Percentiles rank a stretch among this genome's conserved stretches.
phyloP scores from a whole-genome alignment of 2,329 filamentous ascomycete genomes.

The Botryosphaeria agaves region DNA sequence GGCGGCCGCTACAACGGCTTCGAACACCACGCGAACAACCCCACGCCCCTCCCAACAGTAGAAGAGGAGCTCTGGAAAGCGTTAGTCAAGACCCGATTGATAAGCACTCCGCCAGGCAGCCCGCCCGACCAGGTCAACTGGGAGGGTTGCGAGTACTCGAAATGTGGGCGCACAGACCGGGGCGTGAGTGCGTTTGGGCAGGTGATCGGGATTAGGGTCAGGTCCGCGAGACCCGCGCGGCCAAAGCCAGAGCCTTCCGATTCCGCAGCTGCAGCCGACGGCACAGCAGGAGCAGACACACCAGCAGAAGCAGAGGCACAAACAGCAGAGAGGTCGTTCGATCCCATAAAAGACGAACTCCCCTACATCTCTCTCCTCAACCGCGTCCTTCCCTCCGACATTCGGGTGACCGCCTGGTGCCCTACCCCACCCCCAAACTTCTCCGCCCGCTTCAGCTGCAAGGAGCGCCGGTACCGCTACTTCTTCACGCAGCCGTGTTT shows the following conservation, averaged over 20 bases:
- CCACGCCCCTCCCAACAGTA: conserved; percentile 57
- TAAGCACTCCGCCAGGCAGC: conserved; percentile 26
- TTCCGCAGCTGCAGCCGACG: conserved; percentile 3
- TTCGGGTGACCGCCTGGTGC: conserved; percentile 86
- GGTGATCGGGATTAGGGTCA: conserved; percentile 67
- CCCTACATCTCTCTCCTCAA: conserved; percentile 75
- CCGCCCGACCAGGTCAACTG: conserved; percentile 43
- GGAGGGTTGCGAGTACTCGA: conserved; percentile 77
- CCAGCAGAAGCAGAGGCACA: conserved; percentile 3
- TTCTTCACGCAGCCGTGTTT: conserved; percentile 95
- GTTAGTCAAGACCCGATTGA: conserved; percentile 62
- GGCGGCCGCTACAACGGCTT: conserved; percentile 86
- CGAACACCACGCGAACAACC: conserved; percentile 62
- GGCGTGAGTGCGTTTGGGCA: conserved; percentile 96
- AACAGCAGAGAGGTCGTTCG: conserved; percentile 24
- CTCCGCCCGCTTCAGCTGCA: conserved; percentile 82
- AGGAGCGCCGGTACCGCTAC: conserved; percentile 82
- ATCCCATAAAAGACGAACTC: conserved; percentile 65
- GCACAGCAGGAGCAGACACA: conserved; percentile 5
- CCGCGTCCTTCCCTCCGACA: conserved; percentile 72
- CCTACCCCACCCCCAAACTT: conserved; percentile 64
- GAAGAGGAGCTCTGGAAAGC: conserved; percentile 93
- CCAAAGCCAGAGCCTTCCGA: conserved; percentile 6
- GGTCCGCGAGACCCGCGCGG: conserved; percentile 55
- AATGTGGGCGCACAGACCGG: conserved; percentile 82